Conservation (phyloP, 148 eudicot species). For the Pouteria glomerata region DNA sequence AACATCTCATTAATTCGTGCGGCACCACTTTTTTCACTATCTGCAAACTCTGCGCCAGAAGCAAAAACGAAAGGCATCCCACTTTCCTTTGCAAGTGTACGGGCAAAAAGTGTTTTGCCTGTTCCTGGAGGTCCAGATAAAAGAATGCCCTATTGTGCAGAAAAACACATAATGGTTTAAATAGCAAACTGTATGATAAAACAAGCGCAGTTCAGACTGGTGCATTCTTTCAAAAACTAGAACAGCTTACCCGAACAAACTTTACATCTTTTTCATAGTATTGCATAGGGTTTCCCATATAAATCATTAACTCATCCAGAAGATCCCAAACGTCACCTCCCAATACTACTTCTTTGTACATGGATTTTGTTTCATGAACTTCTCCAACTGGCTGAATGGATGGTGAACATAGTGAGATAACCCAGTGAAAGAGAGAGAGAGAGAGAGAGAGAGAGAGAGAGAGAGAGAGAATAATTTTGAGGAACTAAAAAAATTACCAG, state of each 20-base stretch:
- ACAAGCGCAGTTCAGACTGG: neutral
- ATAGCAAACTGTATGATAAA: neutral
- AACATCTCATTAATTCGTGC: slow-evolving; percentile 82
- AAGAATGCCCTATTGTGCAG: slow-evolving; percentile 70
- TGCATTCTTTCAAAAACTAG: neutral
- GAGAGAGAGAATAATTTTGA: slow-evolving; percentile 3
- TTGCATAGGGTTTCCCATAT: slow-evolving; percentile 89
- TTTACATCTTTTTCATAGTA: slow-evolving; percentile 76
- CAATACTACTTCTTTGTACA: slow-evolving; percentile 78
- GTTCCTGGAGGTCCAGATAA: slow-evolving; percentile 95
- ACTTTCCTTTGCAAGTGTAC: slow-evolving; percentile 80
- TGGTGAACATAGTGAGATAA: slow-evolving; percentile 20
- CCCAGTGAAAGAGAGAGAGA: neutral
- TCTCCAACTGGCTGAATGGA: slow-evolving; percentile 65
- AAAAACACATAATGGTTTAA: neutral
- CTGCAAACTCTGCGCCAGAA: slow-evolving; percentile 96
- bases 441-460: neutral
- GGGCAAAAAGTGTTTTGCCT: slow-evolving; percentile 91
- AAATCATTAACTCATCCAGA: slow-evolving; percentile 81
- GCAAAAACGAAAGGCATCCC: slow-evolving; percentile 96
- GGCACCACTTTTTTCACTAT: slow-evolving; percentile 90
- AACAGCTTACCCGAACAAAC: slow-evolving; percentile 71
- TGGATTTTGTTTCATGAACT: slow-evolving; percentile 62
- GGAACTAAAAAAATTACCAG: slow-evolving; percentile 46
- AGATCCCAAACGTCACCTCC: slow-evolving; percentile 99